These are phyloP conservation scores for Scheffersomyces cryptocercus DNA, from an alignment of 1,139 yeast genomes.

Conservation along the genomic window DNA sequence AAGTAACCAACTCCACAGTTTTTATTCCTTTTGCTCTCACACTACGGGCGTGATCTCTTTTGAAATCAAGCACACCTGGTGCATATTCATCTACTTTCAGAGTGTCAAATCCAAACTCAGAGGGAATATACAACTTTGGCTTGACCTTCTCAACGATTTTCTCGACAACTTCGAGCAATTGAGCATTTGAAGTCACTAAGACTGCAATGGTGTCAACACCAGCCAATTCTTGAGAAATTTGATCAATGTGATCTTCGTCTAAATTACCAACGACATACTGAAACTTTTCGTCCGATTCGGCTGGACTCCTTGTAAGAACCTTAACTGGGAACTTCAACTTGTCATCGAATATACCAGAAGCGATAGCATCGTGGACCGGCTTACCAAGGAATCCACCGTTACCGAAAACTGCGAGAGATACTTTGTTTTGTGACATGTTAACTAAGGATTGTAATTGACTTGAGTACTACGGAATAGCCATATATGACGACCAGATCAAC, in stretches of 20 bases:
- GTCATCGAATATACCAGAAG: slow-evolving; percentile 37
- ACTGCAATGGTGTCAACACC: slow-evolving; percentile 56
- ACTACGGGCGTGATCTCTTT: slow-evolving; percentile 37
- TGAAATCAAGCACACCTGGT: slow-evolving; percentile 37
- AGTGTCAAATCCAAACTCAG: slow-evolving; percentile 56
- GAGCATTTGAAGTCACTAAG: slow-evolving; percentile 31
- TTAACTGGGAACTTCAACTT: slow-evolving; percentile 48
- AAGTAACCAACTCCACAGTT: slow-evolving; percentile 48
- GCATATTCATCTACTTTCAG: slow-evolving; percentile 21
- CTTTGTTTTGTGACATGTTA: neutral
- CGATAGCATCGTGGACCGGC: slow-evolving; percentile 44
- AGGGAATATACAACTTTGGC: slow-evolving; percentile 56
- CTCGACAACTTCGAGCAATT: slow-evolving; percentile 24
- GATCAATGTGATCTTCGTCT: slow-evolving; percentile 23
- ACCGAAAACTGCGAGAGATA: slow-evolving; percentile 50
- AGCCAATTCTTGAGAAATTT: slow-evolving; percentile 33
- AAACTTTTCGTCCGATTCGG: slow-evolving; percentile 36
- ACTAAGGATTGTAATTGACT: too few species aligned
- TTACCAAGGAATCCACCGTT: slow-evolving; percentile 51
- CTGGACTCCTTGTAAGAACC: slow-evolving; percentile 47
- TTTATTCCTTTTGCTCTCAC: slow-evolving; percentile 49
- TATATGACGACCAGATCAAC: too few species aligned
- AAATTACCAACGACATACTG: slow-evolving; percentile 39
- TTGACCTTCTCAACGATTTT: slow-evolving; percentile 37
- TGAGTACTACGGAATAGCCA: too few species aligned